Evolutionary conservation across 208 protist species (phyloP).

Genomic region (Naegleria fowleri): DNA sequence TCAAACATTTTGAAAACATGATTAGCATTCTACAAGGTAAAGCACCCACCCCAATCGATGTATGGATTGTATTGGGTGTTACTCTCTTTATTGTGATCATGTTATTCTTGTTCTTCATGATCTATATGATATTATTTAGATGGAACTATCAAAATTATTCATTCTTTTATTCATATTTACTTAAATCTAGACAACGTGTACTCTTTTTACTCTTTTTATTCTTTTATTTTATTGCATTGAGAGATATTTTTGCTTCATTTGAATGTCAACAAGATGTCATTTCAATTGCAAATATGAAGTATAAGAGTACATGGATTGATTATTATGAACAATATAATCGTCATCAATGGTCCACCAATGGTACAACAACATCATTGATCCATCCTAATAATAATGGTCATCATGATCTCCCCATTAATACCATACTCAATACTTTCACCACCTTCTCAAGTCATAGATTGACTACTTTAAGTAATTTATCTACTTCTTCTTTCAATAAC

Average conservation of each 20-base stretch:
- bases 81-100: neutral
- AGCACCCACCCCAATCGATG: neutral
- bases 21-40: neutral
- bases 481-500: neutral
- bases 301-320: no score
- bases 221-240: neutral
- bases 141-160: neutral
- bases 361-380: no score
- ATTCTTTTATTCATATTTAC: neutral
- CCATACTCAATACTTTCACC: no score
- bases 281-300: neutral
- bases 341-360: no score
- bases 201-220: neutral
- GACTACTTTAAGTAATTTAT: neutral
- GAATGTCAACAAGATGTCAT: neutral
- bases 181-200: neutral
- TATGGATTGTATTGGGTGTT: neutral
- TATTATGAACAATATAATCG: no score
- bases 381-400: no score
- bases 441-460: no score
- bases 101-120: neutral
- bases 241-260: neutral
- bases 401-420: no score
- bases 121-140: neutral
- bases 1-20: no score